These are phyloP conservation scores for Salix suchowensis DNA, from an alignment of 345 rosid species.

Conservation along the genomic window DNA sequence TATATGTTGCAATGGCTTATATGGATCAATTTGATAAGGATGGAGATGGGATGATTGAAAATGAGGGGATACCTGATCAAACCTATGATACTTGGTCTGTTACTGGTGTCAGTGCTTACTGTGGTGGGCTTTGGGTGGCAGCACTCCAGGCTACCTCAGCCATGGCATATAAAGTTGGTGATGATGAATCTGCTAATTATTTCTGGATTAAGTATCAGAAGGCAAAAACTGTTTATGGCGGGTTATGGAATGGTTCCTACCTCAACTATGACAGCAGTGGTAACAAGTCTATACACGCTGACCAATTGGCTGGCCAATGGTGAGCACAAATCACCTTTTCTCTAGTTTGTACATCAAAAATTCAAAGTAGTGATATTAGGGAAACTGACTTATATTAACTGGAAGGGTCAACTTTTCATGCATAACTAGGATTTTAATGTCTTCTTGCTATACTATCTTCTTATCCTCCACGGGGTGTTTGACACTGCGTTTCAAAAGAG, in stretches of 20 bases:
- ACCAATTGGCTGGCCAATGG: conserved; percentile 32
- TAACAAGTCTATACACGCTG: conserved; percentile 23
- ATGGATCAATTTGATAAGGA: conserved; percentile 83
- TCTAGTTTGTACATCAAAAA: background rate
- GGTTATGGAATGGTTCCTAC: conserved; percentile 31
- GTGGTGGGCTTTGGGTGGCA: conserved; percentile 82
- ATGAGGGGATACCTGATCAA: conserved; percentile 82
- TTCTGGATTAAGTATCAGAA: conserved; percentile 31
- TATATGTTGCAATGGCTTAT: conserved; percentile 62
- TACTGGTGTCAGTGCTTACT: conserved; percentile 62
- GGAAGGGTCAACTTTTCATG: no score
- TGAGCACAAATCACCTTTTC: background rate
- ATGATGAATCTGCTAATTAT: conserved; percentile 39
- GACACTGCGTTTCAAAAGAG: no score
- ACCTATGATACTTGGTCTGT: conserved; percentile 74
- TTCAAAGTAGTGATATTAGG: background rate
- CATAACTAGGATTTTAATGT: no score
- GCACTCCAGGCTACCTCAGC: conserved; percentile 76
- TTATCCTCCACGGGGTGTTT: no score
- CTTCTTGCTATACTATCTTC: no score
- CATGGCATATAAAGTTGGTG: conserved; percentile 55
- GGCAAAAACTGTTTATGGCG: conserved; percentile 24
- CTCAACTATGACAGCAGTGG: conserved; percentile 30
- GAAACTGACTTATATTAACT: no score
- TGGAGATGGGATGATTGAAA: conserved; percentile 80